Conservation (phyloP, 352 stramenopile genomes). For the Phytophthora colocasiae region DNA sequence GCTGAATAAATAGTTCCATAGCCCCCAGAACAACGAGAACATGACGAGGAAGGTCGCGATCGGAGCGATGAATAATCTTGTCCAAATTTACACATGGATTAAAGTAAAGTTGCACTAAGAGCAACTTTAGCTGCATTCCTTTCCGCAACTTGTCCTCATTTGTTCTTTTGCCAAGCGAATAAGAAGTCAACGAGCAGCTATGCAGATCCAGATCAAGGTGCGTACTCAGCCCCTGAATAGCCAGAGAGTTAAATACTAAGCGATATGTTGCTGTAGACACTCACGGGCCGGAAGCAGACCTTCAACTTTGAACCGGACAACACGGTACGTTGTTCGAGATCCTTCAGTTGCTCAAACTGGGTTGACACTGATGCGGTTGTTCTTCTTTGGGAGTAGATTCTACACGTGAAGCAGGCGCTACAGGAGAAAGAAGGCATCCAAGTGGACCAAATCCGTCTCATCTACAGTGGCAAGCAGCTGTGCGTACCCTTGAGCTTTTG, state of each 20-base stretch:
- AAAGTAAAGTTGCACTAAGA: conserved; percentile 7
- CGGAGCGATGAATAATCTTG: neutral
- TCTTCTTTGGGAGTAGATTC: conserved; percentile 69
- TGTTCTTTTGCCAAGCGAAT: conserved; percentile 14
- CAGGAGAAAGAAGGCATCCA: conserved; percentile 99
- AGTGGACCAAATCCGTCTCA: conserved; percentile 92
- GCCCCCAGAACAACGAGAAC: conserved; percentile 86
- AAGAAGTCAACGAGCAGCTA: conserved; percentile 22
- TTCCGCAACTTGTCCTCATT: conserved; percentile 3
- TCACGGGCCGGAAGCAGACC: conserved; percentile 90
- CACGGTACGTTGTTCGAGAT: conserved; percentile 48
- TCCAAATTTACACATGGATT: too few relatives aligned
- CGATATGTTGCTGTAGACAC: conserved; percentile 50
- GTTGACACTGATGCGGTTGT: conserved; percentile 3
- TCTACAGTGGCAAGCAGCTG: conserved; percentile 98
- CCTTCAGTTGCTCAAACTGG: neutral
- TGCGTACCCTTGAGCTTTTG: conserved; percentile 31
- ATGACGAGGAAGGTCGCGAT: conserved; percentile 34
- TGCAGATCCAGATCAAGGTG: conserved; percentile 91
- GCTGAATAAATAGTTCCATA: conserved; percentile 87
- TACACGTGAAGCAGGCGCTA: conserved; percentile 97
- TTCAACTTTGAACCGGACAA: conserved; percentile 92
- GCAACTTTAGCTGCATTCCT: too few relatives aligned
- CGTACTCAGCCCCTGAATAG: neutral
- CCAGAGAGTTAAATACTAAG: too few relatives aligned